These are phyloP conservation scores for Scopulariopsis brevicaulis DNA, from an alignment of 2,329 filamentous ascomycete genomes.

Conservation along the genomic window DNA sequence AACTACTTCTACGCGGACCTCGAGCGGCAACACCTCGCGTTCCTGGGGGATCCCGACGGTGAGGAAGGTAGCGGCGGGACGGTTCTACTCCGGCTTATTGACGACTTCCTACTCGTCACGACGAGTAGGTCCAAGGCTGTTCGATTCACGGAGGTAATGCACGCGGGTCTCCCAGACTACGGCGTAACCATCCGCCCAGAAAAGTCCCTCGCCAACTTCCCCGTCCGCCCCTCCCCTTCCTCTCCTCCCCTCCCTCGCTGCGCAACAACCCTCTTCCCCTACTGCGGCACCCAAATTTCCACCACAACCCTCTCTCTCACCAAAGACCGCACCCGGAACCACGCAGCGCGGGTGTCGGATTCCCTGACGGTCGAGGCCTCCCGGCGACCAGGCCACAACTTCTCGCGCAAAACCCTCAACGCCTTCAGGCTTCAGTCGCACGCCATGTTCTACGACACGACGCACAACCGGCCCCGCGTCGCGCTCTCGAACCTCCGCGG, in stretches of 20 bases:
- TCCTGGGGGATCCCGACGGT: conserved; percentile 33
- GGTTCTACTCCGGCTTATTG: conserved; percentile 71
- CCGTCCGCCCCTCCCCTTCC: conserved; percentile 37
- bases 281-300: conserved; percentile 75
- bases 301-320: conserved; percentile 53
- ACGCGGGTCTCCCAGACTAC: conserved; percentile 64
- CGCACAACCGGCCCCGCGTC: conserved; percentile 58
- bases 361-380: conserved; percentile 70
- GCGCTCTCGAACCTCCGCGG: conserved; percentile 65
- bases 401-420: conserved; percentile 67
- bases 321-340: conserved; percentile 39
- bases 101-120: conserved; percentile 88
- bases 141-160: conserved; percentile 70
- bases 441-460: conserved; percentile 70
- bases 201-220: conserved; percentile 83
- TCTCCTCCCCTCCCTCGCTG: conserved; percentile 36
- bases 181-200: conserved; percentile 65
- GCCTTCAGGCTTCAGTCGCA: conserved; percentile 79
- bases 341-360: conserved; percentile 38
- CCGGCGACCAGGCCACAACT: conserved; percentile 61
- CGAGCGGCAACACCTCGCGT: conserved; percentile 57
- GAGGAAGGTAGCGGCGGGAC: conserved; percentile 16
- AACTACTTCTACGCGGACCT: conserved; percentile 94
- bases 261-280: conserved; percentile 55
- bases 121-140: conserved; percentile 54